Conservation (phyloP, 2,329 filamentous ascomycete species). For the Botrytis squamosa region DNA sequence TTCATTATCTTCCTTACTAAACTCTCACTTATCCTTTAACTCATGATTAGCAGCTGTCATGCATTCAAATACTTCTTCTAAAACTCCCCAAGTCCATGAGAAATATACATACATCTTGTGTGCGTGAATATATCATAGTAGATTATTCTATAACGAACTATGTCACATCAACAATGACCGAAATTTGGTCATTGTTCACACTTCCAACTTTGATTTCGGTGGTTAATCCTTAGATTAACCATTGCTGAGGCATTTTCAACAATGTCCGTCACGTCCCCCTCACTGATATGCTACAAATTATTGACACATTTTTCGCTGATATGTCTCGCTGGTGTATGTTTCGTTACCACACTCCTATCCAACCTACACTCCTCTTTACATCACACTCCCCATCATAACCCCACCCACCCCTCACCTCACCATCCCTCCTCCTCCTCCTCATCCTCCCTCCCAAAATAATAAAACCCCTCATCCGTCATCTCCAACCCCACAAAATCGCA, state of each 20-base stretch:
- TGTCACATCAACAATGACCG: neutral
- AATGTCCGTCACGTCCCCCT: neutral
- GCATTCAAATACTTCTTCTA: fast-evolving
- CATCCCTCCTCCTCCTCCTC: neutral
- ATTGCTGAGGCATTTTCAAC: neutral
- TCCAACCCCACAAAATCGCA: neutral
- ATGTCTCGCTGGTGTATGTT: neutral
- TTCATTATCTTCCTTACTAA: neutral
- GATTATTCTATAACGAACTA: neutral
- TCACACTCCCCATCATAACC: too few species aligned
- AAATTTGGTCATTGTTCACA: neutral
- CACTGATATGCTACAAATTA: neutral
- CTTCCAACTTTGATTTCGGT: neutral
- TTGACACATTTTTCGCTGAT: too few species aligned
- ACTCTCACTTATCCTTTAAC: neutral
- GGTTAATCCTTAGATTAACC: fast-evolving
- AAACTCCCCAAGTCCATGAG: neutral
- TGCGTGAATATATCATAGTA: neutral
- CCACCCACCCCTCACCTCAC: too few species aligned
- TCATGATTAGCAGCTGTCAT: neutral
- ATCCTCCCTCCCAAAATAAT: neutral
- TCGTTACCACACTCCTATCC: neutral
- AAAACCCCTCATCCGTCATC: neutral
- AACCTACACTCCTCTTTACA: neutral
- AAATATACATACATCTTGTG: neutral